phyloP scores from a whole-genome alignment of 1,284 basidiomycete species.

The Melanopsichium pennsylvanicum region DNA sequence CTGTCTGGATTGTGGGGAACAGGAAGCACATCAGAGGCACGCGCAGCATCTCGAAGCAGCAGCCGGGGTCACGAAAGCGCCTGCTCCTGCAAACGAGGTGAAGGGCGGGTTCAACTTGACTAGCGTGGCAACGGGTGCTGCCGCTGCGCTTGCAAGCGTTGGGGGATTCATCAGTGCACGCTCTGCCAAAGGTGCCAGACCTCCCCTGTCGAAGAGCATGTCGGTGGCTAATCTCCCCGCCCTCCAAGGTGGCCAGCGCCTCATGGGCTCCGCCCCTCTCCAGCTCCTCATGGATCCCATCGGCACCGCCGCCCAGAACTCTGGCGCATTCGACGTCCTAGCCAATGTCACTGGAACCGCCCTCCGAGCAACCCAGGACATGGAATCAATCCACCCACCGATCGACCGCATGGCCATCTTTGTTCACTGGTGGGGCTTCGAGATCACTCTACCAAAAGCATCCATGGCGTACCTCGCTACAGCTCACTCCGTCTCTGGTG shows the following conservation, averaged over 20 bases:
- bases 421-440: slow-evolving; percentile 63
- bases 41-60: slow-evolving; percentile 30
- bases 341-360: slow-evolving; percentile 46
- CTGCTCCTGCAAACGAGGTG: neutral
- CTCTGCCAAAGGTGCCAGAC: slow-evolving; percentile 3
- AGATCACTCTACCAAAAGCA: slow-evolving; percentile 54
- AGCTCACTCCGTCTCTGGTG: slow-evolving; percentile 54
- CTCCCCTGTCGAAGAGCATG: slow-evolving; percentile 35
- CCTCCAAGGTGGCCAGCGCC: slow-evolving; percentile 23
- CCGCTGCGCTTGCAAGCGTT: slow-evolving; percentile 23
- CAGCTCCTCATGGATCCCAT: slow-evolving; percentile 47
- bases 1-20: slow-evolving; percentile 48
- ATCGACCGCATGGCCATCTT: slow-evolving; percentile 60
- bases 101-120: slow-evolving; percentile 4
- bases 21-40: slow-evolving; percentile 39
- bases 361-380: slow-evolving; percentile 38
- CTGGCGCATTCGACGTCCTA: slow-evolving; percentile 54
- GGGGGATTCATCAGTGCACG: slow-evolving; percentile 22
- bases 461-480: slow-evolving; percentile 56
- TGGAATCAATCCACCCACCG: slow-evolving; percentile 49
- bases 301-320: slow-evolving; percentile 25
- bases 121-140: slow-evolving; percentile 24
- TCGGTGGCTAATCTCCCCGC: slow-evolving; percentile 27
- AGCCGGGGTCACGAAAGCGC: neutral
- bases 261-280: slow-evolving; percentile 43